A percentile compares a stretch with the other conserved stretches of the same genome.
Evolutionary conservation across 345 rosid genomes (phyloP).

Genomic region (Sonneratia caseolaris): DNA sequence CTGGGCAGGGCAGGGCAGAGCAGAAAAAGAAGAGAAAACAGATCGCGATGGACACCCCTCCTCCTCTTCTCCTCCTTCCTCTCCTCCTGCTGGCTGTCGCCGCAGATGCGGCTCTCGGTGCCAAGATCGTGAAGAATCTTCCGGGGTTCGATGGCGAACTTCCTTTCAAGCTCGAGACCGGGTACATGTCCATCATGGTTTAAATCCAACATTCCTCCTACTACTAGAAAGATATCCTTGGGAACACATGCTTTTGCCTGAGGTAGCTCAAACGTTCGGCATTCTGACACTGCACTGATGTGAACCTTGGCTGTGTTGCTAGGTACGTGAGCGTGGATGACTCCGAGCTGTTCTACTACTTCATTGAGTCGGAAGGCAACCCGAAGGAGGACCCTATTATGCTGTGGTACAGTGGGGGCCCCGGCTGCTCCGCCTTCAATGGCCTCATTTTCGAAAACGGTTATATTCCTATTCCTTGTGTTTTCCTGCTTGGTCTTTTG

Average conservation of each 20-base stretch:
- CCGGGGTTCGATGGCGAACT: conserved; percentile 30
- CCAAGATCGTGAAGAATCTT: conserved; percentile 17
- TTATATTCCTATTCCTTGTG: neutral
- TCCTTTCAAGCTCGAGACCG: conserved; percentile 31
- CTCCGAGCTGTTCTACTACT: conserved; percentile 22
- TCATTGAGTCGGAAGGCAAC: conserved; percentile 21
- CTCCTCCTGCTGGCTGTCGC: conserved; percentile 10
- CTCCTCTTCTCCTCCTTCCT: conserved; percentile 1
- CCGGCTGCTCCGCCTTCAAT: conserved; percentile 30
- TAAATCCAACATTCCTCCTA: too few relatives aligned
- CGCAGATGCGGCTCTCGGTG: conserved; percentile 2
- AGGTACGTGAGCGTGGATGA: conserved; percentile 24
- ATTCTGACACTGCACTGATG: neutral
- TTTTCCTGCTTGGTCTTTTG: neutral
- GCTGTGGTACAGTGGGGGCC: conserved; percentile 33
- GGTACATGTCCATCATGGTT: conserved; percentile 6
- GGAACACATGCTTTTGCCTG: too few relatives aligned
- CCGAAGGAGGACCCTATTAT: conserved; percentile 26
- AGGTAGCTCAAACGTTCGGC: too few relatives aligned
- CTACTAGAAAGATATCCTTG: too few relatives aligned
- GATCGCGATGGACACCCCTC: neutral
- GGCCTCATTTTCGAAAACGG: conserved; percentile 27
- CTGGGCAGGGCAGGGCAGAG: neutral
- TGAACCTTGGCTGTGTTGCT: neutral
- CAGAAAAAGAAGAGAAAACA: neutral